These are phyloP conservation scores for Calycina marina DNA, from an alignment of 2,329 filamentous ascomycete genomes.

Conservation along the genomic window DNA sequence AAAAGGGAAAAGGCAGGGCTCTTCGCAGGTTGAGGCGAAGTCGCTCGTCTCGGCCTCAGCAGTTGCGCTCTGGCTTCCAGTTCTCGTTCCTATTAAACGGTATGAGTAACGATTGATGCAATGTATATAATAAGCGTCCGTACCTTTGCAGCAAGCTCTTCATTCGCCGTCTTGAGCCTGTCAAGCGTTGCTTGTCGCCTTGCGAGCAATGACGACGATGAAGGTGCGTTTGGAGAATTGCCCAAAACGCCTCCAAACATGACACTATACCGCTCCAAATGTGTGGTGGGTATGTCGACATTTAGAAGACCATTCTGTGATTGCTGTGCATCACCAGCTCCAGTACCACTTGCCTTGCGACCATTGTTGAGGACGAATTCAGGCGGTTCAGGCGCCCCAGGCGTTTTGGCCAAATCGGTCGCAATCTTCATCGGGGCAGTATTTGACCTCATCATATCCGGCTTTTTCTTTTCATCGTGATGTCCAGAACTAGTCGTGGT, in stretches of 20 bases:
- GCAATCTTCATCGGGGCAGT: constrained; percentile 15
- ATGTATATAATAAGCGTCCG: constrained; percentile 2
- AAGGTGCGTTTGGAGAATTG: constrained; percentile 12
- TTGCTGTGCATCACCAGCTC: constrained; percentile 1
- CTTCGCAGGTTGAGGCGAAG: constrained; percentile 31
- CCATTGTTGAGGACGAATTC: constrained; percentile 14
- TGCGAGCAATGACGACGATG: constrained; percentile 28
- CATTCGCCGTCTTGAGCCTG: constrained; percentile 39
- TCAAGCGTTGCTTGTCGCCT: constrained; percentile 45
- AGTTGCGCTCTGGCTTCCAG: constrained; percentile 13
- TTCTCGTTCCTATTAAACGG: constrained; percentile 24
- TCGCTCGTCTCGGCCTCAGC: constrained; percentile 28
- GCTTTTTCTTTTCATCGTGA: constrained; percentile 13
- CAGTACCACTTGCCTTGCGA: constrained; percentile 4
- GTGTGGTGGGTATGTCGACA: constrained; percentile 65
- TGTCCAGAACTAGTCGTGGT: constrained; percentile 13
- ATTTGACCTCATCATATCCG: constrained; percentile 15
- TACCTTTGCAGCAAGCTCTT: constrained; percentile 26
- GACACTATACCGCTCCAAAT: constrained; percentile 81
- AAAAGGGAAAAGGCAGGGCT: constrained; percentile 32
- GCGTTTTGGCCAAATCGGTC: constrained; percentile 11
- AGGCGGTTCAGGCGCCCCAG: constrained; percentile 6
- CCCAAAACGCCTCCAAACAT: constrained; percentile 75
- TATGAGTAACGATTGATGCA: constrained; percentile 4
- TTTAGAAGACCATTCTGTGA: constrained; percentile 33